Conservation (phyloP, 2,329 filamentous ascomycete genomes). For the Colletotrichum lindemuthianum region DNA sequence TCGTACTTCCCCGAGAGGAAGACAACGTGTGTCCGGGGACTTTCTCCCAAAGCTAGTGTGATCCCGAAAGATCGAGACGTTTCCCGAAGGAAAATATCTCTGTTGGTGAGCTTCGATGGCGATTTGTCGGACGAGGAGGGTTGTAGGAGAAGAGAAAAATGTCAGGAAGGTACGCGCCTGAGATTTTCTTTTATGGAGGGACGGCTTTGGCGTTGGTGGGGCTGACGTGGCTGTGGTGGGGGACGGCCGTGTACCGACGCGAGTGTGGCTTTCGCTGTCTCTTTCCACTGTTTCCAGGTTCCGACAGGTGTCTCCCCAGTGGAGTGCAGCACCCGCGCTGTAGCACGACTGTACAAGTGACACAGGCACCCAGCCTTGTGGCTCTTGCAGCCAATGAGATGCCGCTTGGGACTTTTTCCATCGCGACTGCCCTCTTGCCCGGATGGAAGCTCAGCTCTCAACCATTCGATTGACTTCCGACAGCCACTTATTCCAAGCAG, state of each 20-base stretch:
- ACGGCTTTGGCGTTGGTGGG: slow-evolving; percentile 13
- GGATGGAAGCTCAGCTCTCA: slow-evolving; percentile 12
- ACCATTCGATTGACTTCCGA: background rate
- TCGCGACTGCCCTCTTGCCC: slow-evolving; percentile 33
- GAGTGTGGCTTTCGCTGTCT: too few relatives aligned
- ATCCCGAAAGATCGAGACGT: slow-evolving; percentile 48
- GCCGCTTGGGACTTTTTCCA: slow-evolving; percentile 29
- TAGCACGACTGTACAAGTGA: slow-evolving; percentile 7
- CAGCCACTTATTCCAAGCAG: slow-evolving; percentile 1
- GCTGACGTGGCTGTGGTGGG: slow-evolving; percentile 23
- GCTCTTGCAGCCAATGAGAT: slow-evolving; percentile 29
- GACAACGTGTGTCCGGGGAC: slow-evolving; percentile 88
- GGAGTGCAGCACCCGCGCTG: too few relatives aligned
- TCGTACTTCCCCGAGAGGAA: slow-evolving; percentile 44
- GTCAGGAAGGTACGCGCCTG: slow-evolving; percentile 26
- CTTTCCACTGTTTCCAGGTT: too few relatives aligned
- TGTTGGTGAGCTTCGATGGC: slow-evolving; percentile 99
- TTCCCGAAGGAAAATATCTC: slow-evolving; percentile 58
- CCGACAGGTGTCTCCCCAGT: too few relatives aligned
- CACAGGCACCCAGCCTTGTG: slow-evolving; percentile 31
- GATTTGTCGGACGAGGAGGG: slow-evolving; percentile 99
- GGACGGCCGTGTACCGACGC: background rate
- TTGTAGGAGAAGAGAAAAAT: slow-evolving; percentile 56
- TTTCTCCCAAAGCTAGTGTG: slow-evolving; percentile 96
- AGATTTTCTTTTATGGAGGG: slow-evolving; percentile 32